Base-by-base conservation (phyloP, 148 eudicot genomes). In the Pouteria glomerata region DNA sequence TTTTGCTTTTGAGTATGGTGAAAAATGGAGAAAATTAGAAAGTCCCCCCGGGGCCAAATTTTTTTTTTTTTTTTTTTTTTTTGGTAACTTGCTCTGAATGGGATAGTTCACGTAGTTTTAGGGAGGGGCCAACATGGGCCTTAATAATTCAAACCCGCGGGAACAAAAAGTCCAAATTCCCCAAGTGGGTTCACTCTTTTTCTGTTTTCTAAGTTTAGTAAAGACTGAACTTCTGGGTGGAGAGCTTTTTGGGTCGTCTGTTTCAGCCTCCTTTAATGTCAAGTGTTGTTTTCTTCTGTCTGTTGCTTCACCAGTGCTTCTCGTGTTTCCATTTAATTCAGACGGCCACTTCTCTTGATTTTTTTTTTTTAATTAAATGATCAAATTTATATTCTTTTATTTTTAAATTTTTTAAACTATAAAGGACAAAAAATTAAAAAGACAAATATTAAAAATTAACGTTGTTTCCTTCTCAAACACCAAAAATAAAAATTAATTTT, bases 171-270 rank as follows among this genome's bases (percentile, higher is more conserved):
- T 31, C 39, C 53, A 34, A 41, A 62, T 14, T 24, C 23, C 57
- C 27, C 37, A 48, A 50, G 26, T 47, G 70, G 70, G 56, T 37
- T 41, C 45, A 41, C 57, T 57, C 16, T 41, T 66, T 48, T 66
- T 29, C 37, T 26, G 70, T 33, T 47, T 66, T 66, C 70, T 66
- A 66, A 13, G 4, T 45, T 8, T 66, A 66, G 70, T 29, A 50
- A 45, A 39, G 27, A 1, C 15, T 66, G 12, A 64, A 39, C 18
- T 42, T 64, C 5, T 53, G 18, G 57, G 1, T 6, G 3, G 57
- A 26, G 57, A 53, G 23, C 6, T 58, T 27, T 48, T 6, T 16
- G 5, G 21, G 6, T 23, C 34, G 55, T 66, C 27, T 66, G 69
- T 44, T 66, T 66, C 55, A 24, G 44, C 34, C 69, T 31, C 48